phyloP scores from a whole-genome alignment of 2,329 filamentous ascomycete species.

The Colletotrichum sojae region DNA sequence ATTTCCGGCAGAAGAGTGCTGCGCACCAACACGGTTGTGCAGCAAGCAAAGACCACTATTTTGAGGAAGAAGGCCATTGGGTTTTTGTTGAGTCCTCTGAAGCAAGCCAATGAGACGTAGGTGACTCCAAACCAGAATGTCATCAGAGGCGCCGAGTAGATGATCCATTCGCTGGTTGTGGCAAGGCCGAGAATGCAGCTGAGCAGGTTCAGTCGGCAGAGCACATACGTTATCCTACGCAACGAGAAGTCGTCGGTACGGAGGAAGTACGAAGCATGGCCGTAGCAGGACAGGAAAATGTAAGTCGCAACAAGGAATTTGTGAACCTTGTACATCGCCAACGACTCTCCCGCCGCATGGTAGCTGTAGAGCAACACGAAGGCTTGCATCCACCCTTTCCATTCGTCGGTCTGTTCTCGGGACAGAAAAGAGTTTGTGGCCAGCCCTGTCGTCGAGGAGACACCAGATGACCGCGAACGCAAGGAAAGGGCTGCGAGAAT shows the following conservation, averaged over 20 bases:
- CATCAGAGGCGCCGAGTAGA: slow-evolving; percentile 71
- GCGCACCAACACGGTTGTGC: slow-evolving; percentile 43
- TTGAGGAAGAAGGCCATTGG: slow-evolving; percentile 61
- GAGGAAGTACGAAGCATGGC: slow-evolving; percentile 72
- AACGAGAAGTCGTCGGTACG: slow-evolving; percentile 70
- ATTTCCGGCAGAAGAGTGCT: slow-evolving; percentile 28
- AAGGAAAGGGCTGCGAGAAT: slow-evolving; percentile 43
- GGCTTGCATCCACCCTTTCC: slow-evolving; percentile 77
- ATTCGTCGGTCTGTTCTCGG: slow-evolving; percentile 73
- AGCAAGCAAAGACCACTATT: slow-evolving; percentile 58
- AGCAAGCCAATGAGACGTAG: slow-evolving; percentile 65
- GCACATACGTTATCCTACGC: slow-evolving; percentile 58
- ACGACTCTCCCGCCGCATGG: slow-evolving; percentile 60
- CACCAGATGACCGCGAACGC: slow-evolving; percentile 8
- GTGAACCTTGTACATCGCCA: slow-evolving; percentile 69
- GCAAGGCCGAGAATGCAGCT: slow-evolving; percentile 67
- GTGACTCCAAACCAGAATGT: slow-evolving; percentile 75
- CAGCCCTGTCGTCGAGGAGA: neutral
- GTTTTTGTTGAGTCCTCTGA: slow-evolving; percentile 58
- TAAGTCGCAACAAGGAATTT: slow-evolving; percentile 70
- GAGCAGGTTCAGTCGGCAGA: slow-evolving; percentile 72
- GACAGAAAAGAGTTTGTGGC: slow-evolving; percentile 52
- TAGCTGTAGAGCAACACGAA: slow-evolving; percentile 69
- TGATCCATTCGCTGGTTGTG: slow-evolving; percentile 66
- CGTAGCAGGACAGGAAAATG: slow-evolving; percentile 74